Evolutionary conservation across 2,329 filamentous ascomycete species (phyloP), one percentile per base, ranked within the genome.

Genomic region (Trichoderma harzianum): DNA sequence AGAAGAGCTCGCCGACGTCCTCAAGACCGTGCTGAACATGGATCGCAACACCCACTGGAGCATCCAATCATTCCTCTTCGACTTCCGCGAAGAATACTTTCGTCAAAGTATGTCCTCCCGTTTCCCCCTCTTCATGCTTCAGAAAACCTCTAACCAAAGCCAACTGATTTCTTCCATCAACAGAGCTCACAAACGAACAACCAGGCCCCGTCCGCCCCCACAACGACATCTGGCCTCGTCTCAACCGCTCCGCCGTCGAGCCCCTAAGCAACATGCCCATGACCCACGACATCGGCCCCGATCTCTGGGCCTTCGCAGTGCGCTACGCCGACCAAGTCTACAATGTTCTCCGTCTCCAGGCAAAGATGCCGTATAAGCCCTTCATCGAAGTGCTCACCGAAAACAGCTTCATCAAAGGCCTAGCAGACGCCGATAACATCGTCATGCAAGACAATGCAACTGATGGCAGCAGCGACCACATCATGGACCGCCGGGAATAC

Each of bases 31-130:
- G 2, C 53, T 71, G 1, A 21, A 6, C 34, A 24, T 26, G 2
- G 51, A 60, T 16, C 61, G 61, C 36, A 71, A 63, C n/a, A 30
- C 60, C n/a, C 53, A 62, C 55, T 72, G 70, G 70, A 72, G 70
- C 64, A 55, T 62, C 39, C 39, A 72, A 55, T 72, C 70, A 16
- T 69, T 72, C 26, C 21, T 72, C n/a, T 61, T 30, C 51, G 70
- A 69, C 24, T 55, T 72, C n/a, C 43, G 64, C 18, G 39, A 69
- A 12, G 64, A 68, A 69, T 72, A 62, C 63, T 47, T 21, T 30
- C 28, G 28, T 2, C 36, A 60, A 57, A n/a, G 70, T 69, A 69
- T 28, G 26, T 18, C 26, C 3, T 16, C 28, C 47, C 34, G 34
- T 36, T 3, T 18, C 43, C 7, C 14, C 21, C 18, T 10, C 12